phyloP scores from a whole-genome alignment of 2,329 filamentous ascomycete species.

The Apiospora rasikravindrae region DNA sequence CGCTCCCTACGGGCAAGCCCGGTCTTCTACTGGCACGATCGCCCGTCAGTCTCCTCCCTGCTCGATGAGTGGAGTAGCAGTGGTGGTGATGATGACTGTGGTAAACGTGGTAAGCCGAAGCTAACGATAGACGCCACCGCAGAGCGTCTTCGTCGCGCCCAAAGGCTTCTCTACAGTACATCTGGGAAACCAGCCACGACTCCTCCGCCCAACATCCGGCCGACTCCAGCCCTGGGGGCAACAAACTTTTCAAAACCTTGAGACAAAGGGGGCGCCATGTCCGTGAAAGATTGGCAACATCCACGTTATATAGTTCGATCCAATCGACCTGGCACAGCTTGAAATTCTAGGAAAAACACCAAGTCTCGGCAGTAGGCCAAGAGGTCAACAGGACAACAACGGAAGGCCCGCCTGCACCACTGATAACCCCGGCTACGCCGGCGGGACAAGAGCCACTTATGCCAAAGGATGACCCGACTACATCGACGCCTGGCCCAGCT shows the following conservation, averaged over 20 bases:
- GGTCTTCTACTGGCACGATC: background rate
- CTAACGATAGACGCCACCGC: background rate
- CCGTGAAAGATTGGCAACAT: background rate
- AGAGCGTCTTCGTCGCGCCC: background rate
- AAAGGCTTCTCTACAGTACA: background rate
- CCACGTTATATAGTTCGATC: background rate
- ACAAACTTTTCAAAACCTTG: background rate
- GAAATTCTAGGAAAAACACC: background rate
- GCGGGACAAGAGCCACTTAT: background rate
- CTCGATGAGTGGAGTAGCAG: constrained; percentile 10
- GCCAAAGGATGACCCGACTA: background rate
- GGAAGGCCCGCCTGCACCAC: background rate
- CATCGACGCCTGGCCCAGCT: background rate
- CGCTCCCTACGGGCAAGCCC: background rate
- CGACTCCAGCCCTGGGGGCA: background rate
- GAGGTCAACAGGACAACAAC: background rate
- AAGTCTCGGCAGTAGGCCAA: background rate
- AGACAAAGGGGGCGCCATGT: background rate
- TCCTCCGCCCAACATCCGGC: background rate
- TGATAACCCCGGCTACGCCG: background rate
- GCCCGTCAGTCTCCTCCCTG: constrained; percentile 7
- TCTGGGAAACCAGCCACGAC: background rate
- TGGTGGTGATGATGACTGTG: background rate
- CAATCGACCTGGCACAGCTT: background rate
- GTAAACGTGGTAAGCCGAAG: background rate